Evolutionary conservation across 495 filamentous ascomycete genomes (phyloP).

Genomic region (Penicillium salamii): DNA sequence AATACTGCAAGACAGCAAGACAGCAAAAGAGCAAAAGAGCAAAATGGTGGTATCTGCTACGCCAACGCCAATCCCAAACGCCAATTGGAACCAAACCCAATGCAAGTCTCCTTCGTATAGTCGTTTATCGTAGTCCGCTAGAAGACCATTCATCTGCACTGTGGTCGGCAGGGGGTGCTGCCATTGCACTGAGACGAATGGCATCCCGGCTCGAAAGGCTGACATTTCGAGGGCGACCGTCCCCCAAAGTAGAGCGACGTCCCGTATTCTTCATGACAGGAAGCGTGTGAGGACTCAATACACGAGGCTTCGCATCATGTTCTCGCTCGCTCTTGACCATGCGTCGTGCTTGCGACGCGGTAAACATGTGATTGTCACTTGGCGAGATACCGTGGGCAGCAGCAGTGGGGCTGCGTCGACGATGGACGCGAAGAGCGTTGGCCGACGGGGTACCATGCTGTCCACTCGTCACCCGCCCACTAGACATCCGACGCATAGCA

Average conservation of each 20-base stretch:
- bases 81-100: slow-evolving; percentile 13
- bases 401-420: slow-evolving; percentile 62
- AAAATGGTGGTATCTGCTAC: slow-evolving; percentile 39
- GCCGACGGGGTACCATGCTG: slow-evolving; percentile 24
- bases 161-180: slow-evolving; percentile 22
- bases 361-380: slow-evolving; percentile 60
- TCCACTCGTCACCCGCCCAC: slow-evolving; percentile 30
- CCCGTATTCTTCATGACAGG: slow-evolving; percentile 60
- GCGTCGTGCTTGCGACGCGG: slow-evolving; percentile 63
- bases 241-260: slow-evolving; percentile 51
- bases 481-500: slow-evolving; percentile 59
- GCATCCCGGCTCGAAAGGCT: slow-evolving; percentile 44
- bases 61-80: slow-evolving; percentile 28
- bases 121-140: slow-evolving; percentile 15
- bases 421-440: slow-evolving; percentile 46
- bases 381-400: slow-evolving; percentile 53
- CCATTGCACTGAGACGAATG: slow-evolving; percentile 42
- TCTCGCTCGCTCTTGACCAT: slow-evolving; percentile 70
- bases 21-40: too few species aligned
- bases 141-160: slow-evolving; percentile 9
- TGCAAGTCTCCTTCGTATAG: slow-evolving; percentile 11
- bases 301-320: slow-evolving; percentile 48
- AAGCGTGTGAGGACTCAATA: slow-evolving; percentile 63
- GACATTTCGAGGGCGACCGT: slow-evolving; percentile 43
- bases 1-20: too few species aligned